Evolutionary conservation across 768 basidiomycete genomes (phyloP).

Genomic region (Chalciporus sphaerocephalus): DNA sequence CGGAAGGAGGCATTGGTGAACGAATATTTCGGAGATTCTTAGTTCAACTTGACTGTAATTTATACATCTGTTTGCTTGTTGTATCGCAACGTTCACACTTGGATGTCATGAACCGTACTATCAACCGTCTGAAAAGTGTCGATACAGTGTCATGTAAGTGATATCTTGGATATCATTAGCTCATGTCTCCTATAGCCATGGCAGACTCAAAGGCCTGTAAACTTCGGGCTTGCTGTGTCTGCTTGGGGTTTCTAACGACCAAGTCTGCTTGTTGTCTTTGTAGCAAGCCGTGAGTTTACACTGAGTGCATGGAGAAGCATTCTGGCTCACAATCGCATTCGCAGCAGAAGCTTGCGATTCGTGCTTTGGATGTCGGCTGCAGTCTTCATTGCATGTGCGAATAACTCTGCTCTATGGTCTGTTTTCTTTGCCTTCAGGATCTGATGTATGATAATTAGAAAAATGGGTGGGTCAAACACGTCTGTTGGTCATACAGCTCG

Average conservation of each 20-base stretch:
- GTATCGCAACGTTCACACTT: constrained; percentile 1
- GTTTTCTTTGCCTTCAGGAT: constrained; percentile 76
- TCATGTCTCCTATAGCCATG: constrained; percentile 10
- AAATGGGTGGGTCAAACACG: neutral
- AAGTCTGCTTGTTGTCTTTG: constrained; percentile 77
- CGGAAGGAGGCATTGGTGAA: constrained; percentile 80
- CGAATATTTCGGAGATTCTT: constrained; percentile 60
- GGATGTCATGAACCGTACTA: neutral
- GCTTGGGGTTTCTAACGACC: constrained; percentile 61
- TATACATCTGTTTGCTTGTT: constrained; percentile 9
- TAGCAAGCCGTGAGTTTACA: neutral
- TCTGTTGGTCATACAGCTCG: neutral
- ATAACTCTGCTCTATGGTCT: constrained; percentile 74
- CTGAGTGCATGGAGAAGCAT: neutral
- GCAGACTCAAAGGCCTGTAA: constrained; percentile 15
- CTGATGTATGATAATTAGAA: constrained; percentile 34
- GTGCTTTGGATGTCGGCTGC: constrained; percentile 67
- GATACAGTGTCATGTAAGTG: too few relatives aligned
- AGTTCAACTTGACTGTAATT: constrained; percentile 6
- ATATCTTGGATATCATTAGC: constrained; percentile 4
- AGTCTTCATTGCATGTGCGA: constrained; percentile 67
- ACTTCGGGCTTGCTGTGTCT: constrained; percentile 11
- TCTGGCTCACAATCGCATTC: constrained; percentile 72
- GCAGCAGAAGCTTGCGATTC: constrained; percentile 73
- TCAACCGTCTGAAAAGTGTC: neutral